A percentile compares a stretch with the other conserved stretches of the same genome.
phyloP scores from a whole-genome alignment of 169 alveolate genomes.

The Eimeria acervulina region DNA sequence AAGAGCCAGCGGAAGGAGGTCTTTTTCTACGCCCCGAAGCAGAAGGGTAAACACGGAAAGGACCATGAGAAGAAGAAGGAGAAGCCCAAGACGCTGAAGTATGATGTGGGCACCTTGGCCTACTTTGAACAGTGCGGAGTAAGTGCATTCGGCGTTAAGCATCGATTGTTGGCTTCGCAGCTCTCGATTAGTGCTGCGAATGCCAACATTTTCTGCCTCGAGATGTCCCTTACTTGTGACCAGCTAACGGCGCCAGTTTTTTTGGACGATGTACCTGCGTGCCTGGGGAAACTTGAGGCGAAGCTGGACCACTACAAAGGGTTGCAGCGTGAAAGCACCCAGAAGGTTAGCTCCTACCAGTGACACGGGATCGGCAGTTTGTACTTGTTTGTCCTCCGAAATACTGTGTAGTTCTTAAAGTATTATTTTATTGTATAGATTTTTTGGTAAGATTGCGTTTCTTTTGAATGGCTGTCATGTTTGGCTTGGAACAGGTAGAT shows the following conservation, averaged over 20 bases:
- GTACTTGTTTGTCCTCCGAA: not conserved
- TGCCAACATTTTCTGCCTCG: not conserved
- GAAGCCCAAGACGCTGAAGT: constrained; percentile 76
- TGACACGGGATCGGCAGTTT: not conserved
- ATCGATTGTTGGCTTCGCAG: not conserved
- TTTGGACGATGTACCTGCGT: constrained; percentile 41
- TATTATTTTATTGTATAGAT: too few species aligned
- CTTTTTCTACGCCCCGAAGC: constrained; percentile 74
- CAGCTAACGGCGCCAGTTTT: constrained; percentile 57
- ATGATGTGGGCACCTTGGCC: constrained; percentile 81
- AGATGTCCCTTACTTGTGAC: not conserved
- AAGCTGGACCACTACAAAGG: constrained; percentile 63
- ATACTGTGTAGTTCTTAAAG: too few species aligned
- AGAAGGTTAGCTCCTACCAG: not conserved
- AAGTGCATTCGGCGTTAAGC: not conserved
- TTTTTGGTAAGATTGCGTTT: too few species aligned
- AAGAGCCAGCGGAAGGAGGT: constrained; percentile 82
- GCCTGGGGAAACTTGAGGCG: constrained; percentile 62
- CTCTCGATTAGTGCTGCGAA: not conserved
- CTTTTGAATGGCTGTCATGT: too few species aligned
- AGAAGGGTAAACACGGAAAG: constrained; percentile 43
- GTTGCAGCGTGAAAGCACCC: constrained; percentile 21
- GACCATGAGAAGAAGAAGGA: constrained; percentile 47
- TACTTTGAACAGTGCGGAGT: constrained; percentile 82
- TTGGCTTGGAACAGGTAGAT: not conserved